These are phyloP conservation scores for Mytilinidion resinicola DNA, from an alignment of 495 filamentous ascomycete genomes.

Conservation along the genomic window DNA sequence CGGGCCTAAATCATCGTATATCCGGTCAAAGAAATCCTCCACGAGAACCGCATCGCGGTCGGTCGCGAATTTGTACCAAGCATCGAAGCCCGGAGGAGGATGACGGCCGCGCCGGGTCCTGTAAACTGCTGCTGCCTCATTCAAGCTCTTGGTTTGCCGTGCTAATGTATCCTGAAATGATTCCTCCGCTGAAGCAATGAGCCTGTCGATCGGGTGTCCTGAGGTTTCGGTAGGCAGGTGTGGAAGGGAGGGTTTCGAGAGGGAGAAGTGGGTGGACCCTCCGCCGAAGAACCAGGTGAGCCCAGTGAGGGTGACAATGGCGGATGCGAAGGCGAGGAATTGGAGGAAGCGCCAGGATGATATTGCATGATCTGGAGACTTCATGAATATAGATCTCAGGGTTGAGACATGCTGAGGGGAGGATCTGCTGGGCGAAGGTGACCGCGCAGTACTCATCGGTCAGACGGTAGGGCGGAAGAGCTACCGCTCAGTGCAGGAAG, in stretches of 20 bases:
- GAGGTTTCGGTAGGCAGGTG: neutral
- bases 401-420: no score
- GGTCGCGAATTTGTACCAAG: conserved; percentile 33
- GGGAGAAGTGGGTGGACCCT: neutral
- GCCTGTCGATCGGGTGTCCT: conserved; percentile 32
- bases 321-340: conserved; percentile 4
- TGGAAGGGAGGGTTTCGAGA: neutral
- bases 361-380: neutral
- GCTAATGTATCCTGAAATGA: conserved; percentile 16
- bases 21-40: conserved; percentile 38
- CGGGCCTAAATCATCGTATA: conserved; percentile 34
- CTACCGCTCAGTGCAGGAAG: no score
- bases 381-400: neutral
- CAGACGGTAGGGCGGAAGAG: no score
- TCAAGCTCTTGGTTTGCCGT: conserved; percentile 22
- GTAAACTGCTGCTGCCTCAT: conserved; percentile 32
- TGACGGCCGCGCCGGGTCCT: conserved; percentile 29
- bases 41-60: conserved; percentile 28
- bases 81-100: conserved; percentile 37
- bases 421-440: no score
- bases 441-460: no score
- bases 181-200: conserved; percentile 23
- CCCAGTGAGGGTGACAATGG: neutral
- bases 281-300: neutral
- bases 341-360: conserved; percentile 16